Base-by-base conservation (phyloP, 2,329 filamentous ascomycete species). In the Geosmithia morbida region DNA sequence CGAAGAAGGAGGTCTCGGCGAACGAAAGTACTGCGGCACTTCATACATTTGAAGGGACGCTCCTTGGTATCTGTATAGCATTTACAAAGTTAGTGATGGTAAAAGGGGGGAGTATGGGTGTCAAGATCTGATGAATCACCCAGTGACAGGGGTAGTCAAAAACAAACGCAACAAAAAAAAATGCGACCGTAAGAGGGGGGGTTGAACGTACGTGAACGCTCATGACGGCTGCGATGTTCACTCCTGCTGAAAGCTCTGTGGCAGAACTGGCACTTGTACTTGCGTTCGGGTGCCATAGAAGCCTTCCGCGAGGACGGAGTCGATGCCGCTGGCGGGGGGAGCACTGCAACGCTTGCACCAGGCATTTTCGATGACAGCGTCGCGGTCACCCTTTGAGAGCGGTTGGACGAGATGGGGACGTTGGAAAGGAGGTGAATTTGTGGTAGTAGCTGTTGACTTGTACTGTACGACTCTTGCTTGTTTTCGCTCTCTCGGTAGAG, bases 251-350 rank as follows among this genome's bases (percentile, higher is more conserved):
- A 98, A 53, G 92, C 92, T 66, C 92, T 79, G 69, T 89, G 89
- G 73, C 92, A 97, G 68, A 95, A 97, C 74, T 95, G 88, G 72
- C 92, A 98, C 67, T 97, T 96, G 80, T 98, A 98, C 70, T 96
- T 95, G 74, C 94, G 90, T 73, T 97, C 92, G 48, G 89, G 87
- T 57, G 80, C 83, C 57, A 82, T 70, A 51, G 83, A 74, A 55
- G 83, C 68, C 69, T 94, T 94, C 67, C 85, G 81, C 60, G 83
- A 75, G 57, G 78, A 77, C 62, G 84, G 76, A 61, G 81, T 77
- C 61, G 87, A 78, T 61, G 79, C 71, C 61, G 78, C 75, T 57
- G 78, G 66, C 61, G 83, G 70, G 57, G 80, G 69, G 56, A 75
- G 70, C 57, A 77, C 73, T 58, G 81, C 79, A 67, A 83, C 77